Evolutionary conservation across 2,329 filamentous ascomycete species (phyloP).

Genomic region (Colletotrichum sp.): DNA sequence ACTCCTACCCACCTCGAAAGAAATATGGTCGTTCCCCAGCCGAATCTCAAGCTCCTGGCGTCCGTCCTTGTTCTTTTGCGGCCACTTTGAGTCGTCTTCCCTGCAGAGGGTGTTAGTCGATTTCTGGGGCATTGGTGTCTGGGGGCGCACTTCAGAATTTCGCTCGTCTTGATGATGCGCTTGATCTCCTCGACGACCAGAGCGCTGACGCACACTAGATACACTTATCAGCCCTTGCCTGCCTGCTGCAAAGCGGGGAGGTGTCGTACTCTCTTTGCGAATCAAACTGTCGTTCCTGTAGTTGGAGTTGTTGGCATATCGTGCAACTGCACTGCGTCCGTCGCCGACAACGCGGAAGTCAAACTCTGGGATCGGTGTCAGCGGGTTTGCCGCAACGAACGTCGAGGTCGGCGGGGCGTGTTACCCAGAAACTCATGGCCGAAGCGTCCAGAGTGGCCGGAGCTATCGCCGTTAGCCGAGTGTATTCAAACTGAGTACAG

Average conservation of each 20-base stretch:
- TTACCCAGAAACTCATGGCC: constrained; percentile 96
- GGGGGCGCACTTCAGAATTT: constrained; percentile 85
- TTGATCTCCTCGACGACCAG: constrained; percentile 93
- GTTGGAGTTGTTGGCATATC: constrained; percentile 99
- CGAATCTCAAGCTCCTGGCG: constrained; percentile 96
- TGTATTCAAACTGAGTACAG: too few relatives aligned
- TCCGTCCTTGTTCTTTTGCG: constrained; percentile 98
- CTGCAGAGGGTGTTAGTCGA: constrained; percentile 47
- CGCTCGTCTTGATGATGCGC: constrained; percentile 94
- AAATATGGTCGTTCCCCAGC: constrained; percentile 93
- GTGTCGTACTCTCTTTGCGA: constrained; percentile 91
- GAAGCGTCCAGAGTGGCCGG: constrained; percentile 95
- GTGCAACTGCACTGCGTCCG: constrained; percentile 88
- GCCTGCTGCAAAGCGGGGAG: too few relatives aligned
- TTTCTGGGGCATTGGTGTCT: constrained; percentile 27
- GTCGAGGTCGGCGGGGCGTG: constrained; percentile 22
- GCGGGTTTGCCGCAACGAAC: not conserved
- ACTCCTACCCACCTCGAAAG: constrained; percentile 77
- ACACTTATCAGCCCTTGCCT: not conserved
- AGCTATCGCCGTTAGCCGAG: constrained; percentile 64
- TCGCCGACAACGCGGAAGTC: constrained; percentile 94
- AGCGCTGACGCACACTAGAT: constrained; percentile 90
- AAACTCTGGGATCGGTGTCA: constrained; percentile 70
- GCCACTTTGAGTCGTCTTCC: constrained; percentile 98
- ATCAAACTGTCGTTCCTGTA: constrained; percentile 99